Evolutionary conservation across 495 filamentous ascomycete species (phyloP), one percentile per base, ranked within the genome.

Genomic region (Articulospora tetracladia): DNA sequence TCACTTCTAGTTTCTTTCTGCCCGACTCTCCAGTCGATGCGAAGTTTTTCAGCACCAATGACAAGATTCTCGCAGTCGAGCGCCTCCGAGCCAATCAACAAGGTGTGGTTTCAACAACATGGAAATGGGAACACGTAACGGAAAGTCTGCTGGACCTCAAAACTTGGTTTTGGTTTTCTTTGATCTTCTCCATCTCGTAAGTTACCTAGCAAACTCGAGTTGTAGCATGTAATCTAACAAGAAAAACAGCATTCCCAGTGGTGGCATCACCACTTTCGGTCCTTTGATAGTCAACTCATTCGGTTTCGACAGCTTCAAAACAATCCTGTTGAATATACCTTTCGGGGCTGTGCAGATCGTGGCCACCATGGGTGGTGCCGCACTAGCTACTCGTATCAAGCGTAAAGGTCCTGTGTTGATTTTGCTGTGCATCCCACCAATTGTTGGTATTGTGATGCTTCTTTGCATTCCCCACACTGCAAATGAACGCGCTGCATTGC

Each of bases 151-250:
- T 81, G 20, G 86, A 90, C 63, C 55, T 83, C 12, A 90, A 90
- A 73, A 86, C 86, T 0, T 85, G 83, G 77, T 71, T 83, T 26
- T 88, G 86, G 85, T 87, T 88, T 64, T 69, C 79, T 2, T 68
- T 86, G 60, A 81, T 88, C 62, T 77, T 64, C 30, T 61, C 65
- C 8, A 67, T 67, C 55, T 67, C 65, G 58, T 66, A 74, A 8
- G 75, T 79, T 39, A 78, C 77, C 72, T 79, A 68, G 56, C 71
- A 55, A 12, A 3, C 36, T 15, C 2, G 7, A 7, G 22, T 25
- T 10, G 17, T 47, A 11, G 53, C 4, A 17, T 3, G 19, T 32
- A 4, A 0, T 26, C 1, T 47, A 47, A 68, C 55, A 27, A 55
- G 28, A 1, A 26, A 26, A 22, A 3, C 55, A 85, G 82, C 30